Conservation (phyloP, 2,329 filamentous ascomycete species). For the Laburnicola sp. region DNA sequence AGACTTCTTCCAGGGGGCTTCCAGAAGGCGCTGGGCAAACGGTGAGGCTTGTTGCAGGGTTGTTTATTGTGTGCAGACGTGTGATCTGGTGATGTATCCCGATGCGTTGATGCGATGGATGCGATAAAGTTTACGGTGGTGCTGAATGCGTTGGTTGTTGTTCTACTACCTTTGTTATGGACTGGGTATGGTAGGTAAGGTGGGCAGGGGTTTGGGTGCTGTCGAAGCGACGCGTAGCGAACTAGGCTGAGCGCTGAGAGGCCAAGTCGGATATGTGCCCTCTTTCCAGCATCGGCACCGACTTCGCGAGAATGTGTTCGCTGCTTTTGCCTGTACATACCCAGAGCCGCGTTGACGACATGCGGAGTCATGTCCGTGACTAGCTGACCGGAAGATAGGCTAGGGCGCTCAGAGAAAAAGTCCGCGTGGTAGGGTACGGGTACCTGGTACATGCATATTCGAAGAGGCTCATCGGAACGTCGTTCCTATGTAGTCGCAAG, state of each 20-base stretch:
- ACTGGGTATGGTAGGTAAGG: constrained; percentile 27
- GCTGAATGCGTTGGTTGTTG: constrained; percentile 21
- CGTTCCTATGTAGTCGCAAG: constrained; percentile 27
- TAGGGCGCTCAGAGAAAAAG: constrained; percentile 25
- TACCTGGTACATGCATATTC: constrained; percentile 18
- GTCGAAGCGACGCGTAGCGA: constrained; percentile 13
- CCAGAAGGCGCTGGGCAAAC: constrained; percentile 30
- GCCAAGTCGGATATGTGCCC: constrained; percentile 15
- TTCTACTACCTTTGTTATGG: constrained; percentile 17
- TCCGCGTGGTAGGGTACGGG: constrained; percentile 35
- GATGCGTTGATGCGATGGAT: constrained; percentile 12
- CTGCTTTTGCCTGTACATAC: constrained; percentile 27
- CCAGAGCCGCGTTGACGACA: constrained; percentile 1
- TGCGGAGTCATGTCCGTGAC: background rate
- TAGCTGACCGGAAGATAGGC: constrained; percentile 31
- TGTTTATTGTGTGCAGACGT: constrained; percentile 18
- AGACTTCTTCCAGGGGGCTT: constrained; percentile 32
- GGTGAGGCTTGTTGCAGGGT: constrained; percentile 8
- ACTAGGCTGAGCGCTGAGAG: constrained; percentile 13
- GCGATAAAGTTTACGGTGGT: constrained; percentile 24
- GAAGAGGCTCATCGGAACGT: constrained; percentile 31
- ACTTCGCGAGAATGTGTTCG: constrained; percentile 14
- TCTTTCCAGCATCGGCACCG: constrained; percentile 12
- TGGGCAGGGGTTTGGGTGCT: constrained; percentile 10
- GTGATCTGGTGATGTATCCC: constrained; percentile 27